Conservation (phyloP, 148 eudicot genomes). For the Camellia japonica region DNA sequence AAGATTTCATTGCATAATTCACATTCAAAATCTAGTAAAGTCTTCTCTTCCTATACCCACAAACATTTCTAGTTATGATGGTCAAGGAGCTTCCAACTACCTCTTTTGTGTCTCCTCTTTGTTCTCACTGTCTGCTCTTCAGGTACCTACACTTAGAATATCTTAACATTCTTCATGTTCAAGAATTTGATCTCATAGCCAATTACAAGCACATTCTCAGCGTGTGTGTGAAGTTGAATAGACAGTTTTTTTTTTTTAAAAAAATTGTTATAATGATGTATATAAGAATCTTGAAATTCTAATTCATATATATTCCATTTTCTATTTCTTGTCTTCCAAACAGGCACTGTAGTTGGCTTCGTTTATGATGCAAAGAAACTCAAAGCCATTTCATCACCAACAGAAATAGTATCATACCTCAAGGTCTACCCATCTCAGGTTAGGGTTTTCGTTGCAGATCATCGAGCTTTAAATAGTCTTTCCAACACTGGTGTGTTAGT, state of each 20-base stretch:
- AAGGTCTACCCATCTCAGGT: conserved; percentile 14
- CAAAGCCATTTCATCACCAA: conserved; percentile 4
- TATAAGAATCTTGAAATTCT: neutral
- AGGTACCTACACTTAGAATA: conserved; percentile 33
- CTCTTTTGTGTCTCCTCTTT: conserved; percentile 33
- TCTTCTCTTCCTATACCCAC: conserved; percentile 24
- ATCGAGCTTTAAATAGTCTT: conserved; percentile 6
- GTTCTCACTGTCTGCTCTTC: conserved; percentile 36
- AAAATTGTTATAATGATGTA: too few species aligned
- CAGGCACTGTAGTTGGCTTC: conserved; percentile 24
- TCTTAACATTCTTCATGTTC: neutral
- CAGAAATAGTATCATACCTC: conserved; percentile 13
- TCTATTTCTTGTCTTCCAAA: neutral
- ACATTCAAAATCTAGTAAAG: conserved; percentile 22
- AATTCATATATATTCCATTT: neutral
- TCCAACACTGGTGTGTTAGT: conserved; percentile 15
- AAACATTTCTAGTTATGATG: conserved; percentile 37
- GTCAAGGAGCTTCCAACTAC: conserved; percentile 24
- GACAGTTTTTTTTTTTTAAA: too few species aligned
- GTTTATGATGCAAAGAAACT: conserved; percentile 23
- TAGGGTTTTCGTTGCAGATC: conserved; percentile 26
- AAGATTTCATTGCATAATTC: conserved; percentile 14
- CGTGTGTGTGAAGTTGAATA: neutral
- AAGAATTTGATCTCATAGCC: neutral
- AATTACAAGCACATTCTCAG: neutral